These are phyloP conservation scores for Cicer cuneatum DNA, from an alignment of 306 rosid genomes.

Conservation along the genomic window DNA sequence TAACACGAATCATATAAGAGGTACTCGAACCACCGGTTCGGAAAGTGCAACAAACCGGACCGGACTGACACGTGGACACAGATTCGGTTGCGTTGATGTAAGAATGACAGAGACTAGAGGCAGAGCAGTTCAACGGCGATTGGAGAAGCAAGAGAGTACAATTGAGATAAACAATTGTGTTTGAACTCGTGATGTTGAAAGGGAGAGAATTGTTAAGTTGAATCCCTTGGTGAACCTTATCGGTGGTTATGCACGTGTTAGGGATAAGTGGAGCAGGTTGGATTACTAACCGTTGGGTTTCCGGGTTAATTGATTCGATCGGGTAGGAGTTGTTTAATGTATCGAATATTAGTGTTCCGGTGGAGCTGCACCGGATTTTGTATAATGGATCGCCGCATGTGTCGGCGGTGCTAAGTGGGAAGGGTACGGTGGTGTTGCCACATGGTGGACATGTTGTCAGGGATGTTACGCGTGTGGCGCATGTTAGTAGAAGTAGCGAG, in stretches of 20 bases:
- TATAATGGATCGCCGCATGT: slow-evolving; percentile 73
- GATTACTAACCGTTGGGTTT: slow-evolving; percentile 65
- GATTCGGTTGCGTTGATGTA: slow-evolving; percentile 57
- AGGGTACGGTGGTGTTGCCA: slow-evolving; percentile 69
- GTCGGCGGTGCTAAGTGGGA: slow-evolving; percentile 66
- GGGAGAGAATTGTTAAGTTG: slow-evolving; percentile 64
- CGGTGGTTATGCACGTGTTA: slow-evolving; percentile 67
- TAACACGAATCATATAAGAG: slow-evolving; percentile 68
- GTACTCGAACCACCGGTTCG: slow-evolving; percentile 80
- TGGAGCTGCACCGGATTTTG: slow-evolving; percentile 62
- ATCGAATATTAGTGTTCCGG: slow-evolving; percentile 57
- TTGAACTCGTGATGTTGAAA: slow-evolving; percentile 79
- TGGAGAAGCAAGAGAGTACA: slow-evolving; percentile 57
- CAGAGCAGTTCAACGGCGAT: slow-evolving; percentile 74
- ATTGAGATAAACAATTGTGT: slow-evolving; percentile 80
- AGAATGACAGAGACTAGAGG: slow-evolving; percentile 62
- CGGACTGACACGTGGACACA: slow-evolving; percentile 40
- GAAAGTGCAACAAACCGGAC: slow-evolving; percentile 67
- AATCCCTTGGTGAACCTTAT: slow-evolving; percentile 62
- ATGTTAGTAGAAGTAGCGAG: slow-evolving; percentile 44
- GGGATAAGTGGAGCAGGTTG: slow-evolving; percentile 54
- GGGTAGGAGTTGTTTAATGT: slow-evolving; percentile 76
- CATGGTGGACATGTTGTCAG: slow-evolving; percentile 58
- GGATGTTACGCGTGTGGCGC: slow-evolving; percentile 27
- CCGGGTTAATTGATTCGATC: slow-evolving; percentile 59